Evolutionary conservation across 306 rosid species (phyloP).

Genomic region (Delonix regia): DNA sequence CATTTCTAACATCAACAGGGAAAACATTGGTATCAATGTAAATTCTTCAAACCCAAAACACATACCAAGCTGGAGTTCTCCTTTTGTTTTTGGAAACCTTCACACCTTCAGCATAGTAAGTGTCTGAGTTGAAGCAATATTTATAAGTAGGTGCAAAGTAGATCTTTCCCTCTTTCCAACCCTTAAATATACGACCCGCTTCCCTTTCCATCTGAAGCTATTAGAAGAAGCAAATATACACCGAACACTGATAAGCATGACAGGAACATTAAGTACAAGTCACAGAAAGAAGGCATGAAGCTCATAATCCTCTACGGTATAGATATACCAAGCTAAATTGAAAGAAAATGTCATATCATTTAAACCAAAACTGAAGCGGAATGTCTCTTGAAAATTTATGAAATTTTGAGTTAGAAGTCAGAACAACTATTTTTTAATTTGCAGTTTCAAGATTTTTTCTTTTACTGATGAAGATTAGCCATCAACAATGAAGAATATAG

Average conservation of each 20-base stretch:
- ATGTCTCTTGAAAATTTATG: too few species aligned
- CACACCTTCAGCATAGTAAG: constrained; percentile 66
- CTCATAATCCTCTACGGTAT: too few species aligned
- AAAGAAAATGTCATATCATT: not conserved
- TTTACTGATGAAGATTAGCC: not conserved
- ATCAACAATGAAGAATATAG: not conserved
- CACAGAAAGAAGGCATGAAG: not conserved
- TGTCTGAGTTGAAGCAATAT: constrained; percentile 85
- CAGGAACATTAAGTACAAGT: not conserved
- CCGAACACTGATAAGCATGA: constrained; percentile 5
- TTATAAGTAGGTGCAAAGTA: constrained; percentile 97
- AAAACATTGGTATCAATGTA: not conserved
- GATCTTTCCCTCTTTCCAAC: constrained; percentile 93
- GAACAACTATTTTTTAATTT: not conserved
- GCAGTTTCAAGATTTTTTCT: not conserved
- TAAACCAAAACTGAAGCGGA: too few species aligned
- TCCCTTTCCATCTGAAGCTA: constrained; percentile 92
- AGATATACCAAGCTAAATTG: not conserved
- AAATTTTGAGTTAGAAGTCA: not conserved
- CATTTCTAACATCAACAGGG: constrained; percentile 29
- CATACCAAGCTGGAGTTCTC: constrained; percentile 99
- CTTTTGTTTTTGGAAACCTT: constrained; percentile 78
- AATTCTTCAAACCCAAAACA: not conserved
- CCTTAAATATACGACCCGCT: constrained; percentile 84
- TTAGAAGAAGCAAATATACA: constrained; percentile 27